phyloP scores from a whole-genome alignment of 306 rosid species.

The Rosa rugosa region DNA sequence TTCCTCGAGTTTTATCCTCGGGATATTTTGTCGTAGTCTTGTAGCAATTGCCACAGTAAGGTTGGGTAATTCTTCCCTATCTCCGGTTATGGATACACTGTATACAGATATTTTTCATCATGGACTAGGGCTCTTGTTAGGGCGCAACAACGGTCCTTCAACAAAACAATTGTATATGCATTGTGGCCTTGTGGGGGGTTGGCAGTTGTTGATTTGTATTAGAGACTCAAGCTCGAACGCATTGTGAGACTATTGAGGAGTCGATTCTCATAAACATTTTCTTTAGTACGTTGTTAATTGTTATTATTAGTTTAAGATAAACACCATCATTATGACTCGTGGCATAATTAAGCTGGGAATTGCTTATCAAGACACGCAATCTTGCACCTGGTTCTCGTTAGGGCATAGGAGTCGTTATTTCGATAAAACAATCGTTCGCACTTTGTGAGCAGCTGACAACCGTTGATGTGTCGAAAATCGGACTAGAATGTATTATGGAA shows the following conservation, averaged over 20 bases:
- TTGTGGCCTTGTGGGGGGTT: not conserved
- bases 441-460: not conserved
- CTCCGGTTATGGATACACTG: not conserved
- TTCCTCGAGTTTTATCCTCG: not conserved
- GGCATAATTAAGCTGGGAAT: not conserved
- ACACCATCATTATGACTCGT: not conserved
- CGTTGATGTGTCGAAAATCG: not conserved
- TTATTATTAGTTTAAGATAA: not conserved
- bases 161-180: not conserved
- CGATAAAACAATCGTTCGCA: not conserved
- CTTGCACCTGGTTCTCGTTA: not conserved
- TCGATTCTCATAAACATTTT: not conserved
- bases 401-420: not conserved
- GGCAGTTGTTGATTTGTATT: not conserved
- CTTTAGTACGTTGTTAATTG: not conserved
- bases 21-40: not conserved
- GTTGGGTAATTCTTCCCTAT: not conserved
- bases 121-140: not conserved
- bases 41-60: conserved; percentile 8
- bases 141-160: not conserved
- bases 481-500: not conserved
- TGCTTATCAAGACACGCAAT: not conserved
- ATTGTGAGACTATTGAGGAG: not conserved
- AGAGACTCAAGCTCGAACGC: not conserved
- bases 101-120: not conserved